Evolutionary conservation across 192 early-diverging fungal species (phyloP).

Genomic region (Coemansia sp.): DNA sequence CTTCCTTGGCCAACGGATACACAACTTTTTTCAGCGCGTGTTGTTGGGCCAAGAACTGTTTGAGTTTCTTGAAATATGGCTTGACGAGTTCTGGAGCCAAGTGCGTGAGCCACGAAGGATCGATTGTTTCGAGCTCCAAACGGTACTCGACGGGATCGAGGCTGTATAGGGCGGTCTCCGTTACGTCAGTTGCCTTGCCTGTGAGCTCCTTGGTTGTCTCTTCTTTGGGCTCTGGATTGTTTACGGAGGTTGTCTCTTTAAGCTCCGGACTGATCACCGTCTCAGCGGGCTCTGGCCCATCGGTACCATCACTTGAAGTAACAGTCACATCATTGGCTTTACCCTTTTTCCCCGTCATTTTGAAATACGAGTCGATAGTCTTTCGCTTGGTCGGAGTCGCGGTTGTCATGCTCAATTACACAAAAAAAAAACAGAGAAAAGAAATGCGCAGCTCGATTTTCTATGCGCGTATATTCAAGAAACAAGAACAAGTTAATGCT

Average conservation of each 20-base stretch:
- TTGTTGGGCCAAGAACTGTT: slow-evolving; percentile 66
- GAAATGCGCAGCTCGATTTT: neutral
- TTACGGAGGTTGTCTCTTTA: too few species aligned
- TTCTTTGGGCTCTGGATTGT: too few species aligned
- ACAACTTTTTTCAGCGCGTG: slow-evolving; percentile 54
- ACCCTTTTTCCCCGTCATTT: neutral
- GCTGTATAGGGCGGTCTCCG: neutral
- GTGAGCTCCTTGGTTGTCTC: neutral
- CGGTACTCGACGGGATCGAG: slow-evolving; percentile 8
- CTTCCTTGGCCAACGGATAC: slow-evolving; percentile 71
- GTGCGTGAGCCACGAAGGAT: slow-evolving; percentile 62
- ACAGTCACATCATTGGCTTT: neutral
- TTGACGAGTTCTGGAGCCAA: slow-evolving; percentile 63
- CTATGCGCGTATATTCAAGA: too few species aligned
- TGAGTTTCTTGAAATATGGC: slow-evolving; percentile 60
- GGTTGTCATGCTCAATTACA: neutral
- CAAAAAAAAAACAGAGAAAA: slow-evolving; percentile 1
- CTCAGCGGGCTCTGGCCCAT: too few species aligned
- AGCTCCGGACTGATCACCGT: too few species aligned
- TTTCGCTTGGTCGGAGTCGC: slow-evolving; percentile 23
- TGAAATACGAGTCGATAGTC: slow-evolving; percentile 46
- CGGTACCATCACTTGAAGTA: too few species aligned
- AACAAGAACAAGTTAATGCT: too few species aligned
- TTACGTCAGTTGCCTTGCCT: neutral
- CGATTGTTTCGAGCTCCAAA: slow-evolving; percentile 71